Conservation (phyloP, 345 rosid genomes). For the Erysimum cheiranthoides region DNA sequence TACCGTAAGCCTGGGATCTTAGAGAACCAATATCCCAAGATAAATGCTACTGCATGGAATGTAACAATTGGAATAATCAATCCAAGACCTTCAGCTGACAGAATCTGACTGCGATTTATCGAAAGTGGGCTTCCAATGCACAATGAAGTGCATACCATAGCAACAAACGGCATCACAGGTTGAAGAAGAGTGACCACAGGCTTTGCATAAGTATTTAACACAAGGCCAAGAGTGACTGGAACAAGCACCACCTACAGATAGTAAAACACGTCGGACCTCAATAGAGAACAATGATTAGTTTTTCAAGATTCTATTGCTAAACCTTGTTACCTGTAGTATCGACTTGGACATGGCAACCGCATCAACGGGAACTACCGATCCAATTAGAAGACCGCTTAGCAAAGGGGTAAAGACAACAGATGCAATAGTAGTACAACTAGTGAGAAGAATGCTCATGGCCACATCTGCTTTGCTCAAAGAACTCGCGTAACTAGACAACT, state of each 20-base stretch:
- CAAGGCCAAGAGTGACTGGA: constrained; percentile 83
- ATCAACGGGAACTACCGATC: constrained; percentile 93
- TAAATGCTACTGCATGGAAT: constrained; percentile 79
- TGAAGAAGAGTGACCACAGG: constrained; percentile 68
- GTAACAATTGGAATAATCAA: constrained; percentile 79
- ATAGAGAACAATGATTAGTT: constrained; percentile 23
- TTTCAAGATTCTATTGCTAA: neutral
- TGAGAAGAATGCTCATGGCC: constrained; percentile 90
- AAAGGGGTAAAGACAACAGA: constrained; percentile 61
- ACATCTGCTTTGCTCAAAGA: constrained; percentile 67
- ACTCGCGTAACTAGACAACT: constrained; percentile 60
- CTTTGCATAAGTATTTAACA: constrained; percentile 86
- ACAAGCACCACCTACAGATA: constrained; percentile 79
- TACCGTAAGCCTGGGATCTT: constrained; percentile 81
- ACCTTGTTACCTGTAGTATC: constrained; percentile 73
- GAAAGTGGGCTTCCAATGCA: constrained; percentile 98
- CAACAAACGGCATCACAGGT: constrained; percentile 92
- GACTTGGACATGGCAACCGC: constrained; percentile 96
- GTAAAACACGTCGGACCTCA: constrained; percentile 9
- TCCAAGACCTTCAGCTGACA: constrained; percentile 67
- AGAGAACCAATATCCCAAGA: constrained; percentile 85
- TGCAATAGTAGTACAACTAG: constrained; percentile 81
- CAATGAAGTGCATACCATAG: constrained; percentile 88
- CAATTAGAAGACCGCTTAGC: constrained; percentile 60
- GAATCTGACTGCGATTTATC: constrained; percentile 74